Base-by-base conservation (phyloP, 495 filamentous ascomycete species). In the Aspergillus taichungensis region DNA sequence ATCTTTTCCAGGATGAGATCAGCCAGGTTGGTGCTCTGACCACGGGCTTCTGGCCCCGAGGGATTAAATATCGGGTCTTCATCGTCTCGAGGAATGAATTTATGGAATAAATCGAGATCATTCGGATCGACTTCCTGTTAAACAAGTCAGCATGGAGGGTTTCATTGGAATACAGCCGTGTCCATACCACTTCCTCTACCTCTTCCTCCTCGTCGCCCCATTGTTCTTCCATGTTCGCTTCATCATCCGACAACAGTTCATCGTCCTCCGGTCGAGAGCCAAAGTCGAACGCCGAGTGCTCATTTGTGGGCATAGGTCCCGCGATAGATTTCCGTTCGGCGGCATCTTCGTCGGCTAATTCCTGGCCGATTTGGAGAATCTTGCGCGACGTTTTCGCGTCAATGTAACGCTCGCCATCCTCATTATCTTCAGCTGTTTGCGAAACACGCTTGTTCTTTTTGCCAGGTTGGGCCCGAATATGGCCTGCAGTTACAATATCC, bases 1-100 rank as follows among this genome's bases (percentile, higher is more conserved):
- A 99, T 99, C 67, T 94, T 95, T 53, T 88, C 80, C 10, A 99
- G 67, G 42, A 96, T 96, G 41, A 97, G 65, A 54, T 92, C 92
- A 29, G 94, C 87, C 40, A 99, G 73, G 56, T 95, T 91, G 42
- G 85, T 88, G 8, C 80, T 75, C 37, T 73, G 67, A 8, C 69
- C 70, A 35, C 71, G 67, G 12, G 61, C 61, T n/a, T 56, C 62
- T 5, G 64, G 65, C 5, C 66, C 66, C 29, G 57, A 60, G 35
- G 86, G 61, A 42, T 65, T 56, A 48, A 74, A 72, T 36, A 72
- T 71, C n/a, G 67, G 67, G 45, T 71, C 70, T 43, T 69, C 63
- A 29, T 70, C 70, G n/a, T 68, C 64, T 34, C 59, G 52, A n/a
- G 68, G 85, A 54, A 95, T 74, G 65, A 95, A 96, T 45, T 82